phyloP scores from a whole-genome alignment of 805 yeast genomes.

The Ogataea kodamae region DNA sequence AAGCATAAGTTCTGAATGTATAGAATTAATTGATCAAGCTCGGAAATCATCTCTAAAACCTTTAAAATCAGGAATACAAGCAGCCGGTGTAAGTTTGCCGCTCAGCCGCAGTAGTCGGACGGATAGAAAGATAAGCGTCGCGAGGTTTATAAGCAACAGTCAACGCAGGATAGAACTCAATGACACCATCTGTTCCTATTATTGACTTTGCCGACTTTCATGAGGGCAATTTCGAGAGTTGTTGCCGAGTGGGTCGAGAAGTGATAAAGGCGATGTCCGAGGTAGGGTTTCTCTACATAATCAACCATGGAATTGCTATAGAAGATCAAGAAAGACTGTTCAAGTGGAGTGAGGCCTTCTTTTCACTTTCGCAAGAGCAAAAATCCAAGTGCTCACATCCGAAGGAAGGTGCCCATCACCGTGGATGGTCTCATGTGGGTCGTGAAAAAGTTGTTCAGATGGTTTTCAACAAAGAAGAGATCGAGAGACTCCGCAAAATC shows the following conservation, averaged over 20 bases:
- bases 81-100: no score
- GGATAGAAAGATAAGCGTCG: no score
- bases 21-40: neutral
- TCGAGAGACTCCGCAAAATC: slow-evolving; percentile 12
- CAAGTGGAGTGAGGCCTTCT: slow-evolving; percentile 26
- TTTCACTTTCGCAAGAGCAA: slow-evolving; percentile 22
- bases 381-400: slow-evolving; percentile 26
- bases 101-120: no score
- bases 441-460: slow-evolving; percentile 24
- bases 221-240: slow-evolving; percentile 24
- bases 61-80: no score
- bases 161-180: no score
- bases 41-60: no score
- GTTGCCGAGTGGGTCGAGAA: slow-evolving; percentile 21
- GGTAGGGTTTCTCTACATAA: slow-evolving; percentile 23
- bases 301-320: slow-evolving; percentile 21
- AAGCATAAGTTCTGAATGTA: slow-evolving; percentile 13
- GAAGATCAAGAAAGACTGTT: slow-evolving; percentile 18
- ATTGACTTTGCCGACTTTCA: slow-evolving; percentile 29
- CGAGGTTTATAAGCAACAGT: no score
- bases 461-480: slow-evolving; percentile 20
- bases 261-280: slow-evolving; percentile 26
- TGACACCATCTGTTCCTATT: slow-evolving; percentile 22
- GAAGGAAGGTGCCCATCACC: slow-evolving; percentile 22
- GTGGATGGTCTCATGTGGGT: slow-evolving; percentile 28